A percentile compares a stretch with the other conserved stretches of the same genome.
These are phyloP conservation scores for Omphalotus guepiniiformis DNA, from an alignment of 768 basidiomycete genomes.

Conservation along the genomic window DNA sequence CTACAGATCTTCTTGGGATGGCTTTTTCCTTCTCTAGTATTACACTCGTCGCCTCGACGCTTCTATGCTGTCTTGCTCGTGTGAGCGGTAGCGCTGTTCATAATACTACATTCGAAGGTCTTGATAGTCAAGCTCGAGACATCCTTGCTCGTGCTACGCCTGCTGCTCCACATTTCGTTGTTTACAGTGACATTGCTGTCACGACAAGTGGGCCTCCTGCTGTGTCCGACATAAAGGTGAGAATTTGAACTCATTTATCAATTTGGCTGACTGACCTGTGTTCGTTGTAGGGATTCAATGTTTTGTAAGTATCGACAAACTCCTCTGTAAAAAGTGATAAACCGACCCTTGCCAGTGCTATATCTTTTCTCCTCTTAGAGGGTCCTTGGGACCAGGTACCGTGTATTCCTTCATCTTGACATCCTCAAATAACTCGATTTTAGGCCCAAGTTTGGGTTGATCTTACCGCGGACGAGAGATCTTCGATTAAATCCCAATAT, in stretches of 20 bases:
- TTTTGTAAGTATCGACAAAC: constrained; percentile 16
- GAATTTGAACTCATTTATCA: constrained; percentile 3
- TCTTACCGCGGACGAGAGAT: constrained; percentile 34
- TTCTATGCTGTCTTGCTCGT: constrained; percentile 15
- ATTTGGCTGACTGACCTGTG: not conserved
- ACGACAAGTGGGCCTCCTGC: constrained; percentile 33
- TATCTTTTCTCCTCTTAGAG: constrained; percentile 38
- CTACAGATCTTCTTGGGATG: too few relatives aligned
- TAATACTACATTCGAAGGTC: constrained; percentile 19
- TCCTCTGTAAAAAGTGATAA: not conserved
- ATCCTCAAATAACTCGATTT: not conserved
- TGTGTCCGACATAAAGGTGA: constrained; percentile 27
- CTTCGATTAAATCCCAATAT: constrained; percentile 42
- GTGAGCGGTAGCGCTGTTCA: constrained; percentile 16
- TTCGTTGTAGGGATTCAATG: constrained; percentile 22
- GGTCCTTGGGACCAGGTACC: constrained; percentile 32
- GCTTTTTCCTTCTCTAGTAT: too few relatives aligned
- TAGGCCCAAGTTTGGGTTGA: constrained; percentile 42
- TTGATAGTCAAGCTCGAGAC: constrained; percentile 27
- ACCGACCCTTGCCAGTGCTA: constrained; percentile 12
- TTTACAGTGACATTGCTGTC: constrained; percentile 34
- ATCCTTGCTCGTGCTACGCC: constrained; percentile 34
- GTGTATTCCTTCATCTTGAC: not conserved
- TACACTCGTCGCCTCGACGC: constrained; percentile 14
- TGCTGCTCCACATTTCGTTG: constrained; percentile 23